Percentiles rank a stretch among this genome's conserved stretches.
These are phyloP conservation scores for Paspalum notatum DNA, from an alignment of 176 grass and related monocot species.

Conservation along the genomic window DNA sequence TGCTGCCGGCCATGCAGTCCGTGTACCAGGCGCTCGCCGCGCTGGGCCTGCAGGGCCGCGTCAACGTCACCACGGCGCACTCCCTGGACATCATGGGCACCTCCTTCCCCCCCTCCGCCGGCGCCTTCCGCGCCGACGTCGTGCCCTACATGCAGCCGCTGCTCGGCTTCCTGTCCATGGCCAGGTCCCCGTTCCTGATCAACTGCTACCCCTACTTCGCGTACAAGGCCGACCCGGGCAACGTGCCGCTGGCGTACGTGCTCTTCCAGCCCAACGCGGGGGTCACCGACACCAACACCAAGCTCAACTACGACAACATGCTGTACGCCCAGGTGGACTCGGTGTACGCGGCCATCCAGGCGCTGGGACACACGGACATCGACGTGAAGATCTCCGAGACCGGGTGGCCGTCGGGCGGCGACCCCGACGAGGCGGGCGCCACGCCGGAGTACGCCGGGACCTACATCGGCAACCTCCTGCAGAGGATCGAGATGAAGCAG, in stretches of 20 bases:
- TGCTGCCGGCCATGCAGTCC: slow-evolving; percentile 81
- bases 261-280: slow-evolving; percentile 85
- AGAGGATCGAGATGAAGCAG: slow-evolving; percentile 68
- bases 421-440: slow-evolving; percentile 71
- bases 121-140: slow-evolving; percentile 63
- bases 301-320: slow-evolving; percentile 96
- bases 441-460: slow-evolving; percentile 76
- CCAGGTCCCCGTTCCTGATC: slow-evolving; percentile 78
- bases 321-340: slow-evolving; percentile 87
- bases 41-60: slow-evolving; percentile 59
- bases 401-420: slow-evolving; percentile 88
- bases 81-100: slow-evolving; percentile 77
- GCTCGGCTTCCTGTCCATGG: slow-evolving; percentile 65
- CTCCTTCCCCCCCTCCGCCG: slow-evolving; percentile 84
- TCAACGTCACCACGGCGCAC: slow-evolving; percentile 84
- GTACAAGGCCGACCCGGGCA: slow-evolving; percentile 66
- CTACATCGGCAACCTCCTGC: slow-evolving; percentile 80
- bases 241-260: slow-evolving; percentile 70
- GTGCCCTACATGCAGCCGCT: slow-evolving; percentile 67
- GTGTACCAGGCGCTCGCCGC: slow-evolving; percentile 54
- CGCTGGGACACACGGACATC: slow-evolving; percentile 61
- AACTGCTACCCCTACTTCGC: slow-evolving; percentile 96
- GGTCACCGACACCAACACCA: slow-evolving; percentile 60
- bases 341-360: slow-evolving; percentile 72
- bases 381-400: slow-evolving; percentile 94